Base-by-base conservation (phyloP, 2,329 filamentous ascomycete species). In the Phaeomoniella chlamydospora region DNA sequence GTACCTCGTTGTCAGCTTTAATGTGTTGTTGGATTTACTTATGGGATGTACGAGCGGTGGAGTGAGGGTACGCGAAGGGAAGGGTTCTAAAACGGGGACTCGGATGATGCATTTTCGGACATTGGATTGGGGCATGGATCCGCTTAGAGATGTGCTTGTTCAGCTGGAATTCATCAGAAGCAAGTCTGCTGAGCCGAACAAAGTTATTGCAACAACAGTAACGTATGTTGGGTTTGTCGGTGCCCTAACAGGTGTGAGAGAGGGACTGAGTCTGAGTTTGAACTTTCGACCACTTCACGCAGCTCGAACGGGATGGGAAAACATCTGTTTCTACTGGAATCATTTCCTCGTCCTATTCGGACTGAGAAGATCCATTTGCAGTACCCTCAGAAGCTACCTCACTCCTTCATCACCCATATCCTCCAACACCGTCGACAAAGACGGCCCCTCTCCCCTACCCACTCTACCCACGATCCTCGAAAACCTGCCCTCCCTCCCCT, bases 41-140 rank as follows among this genome's bases (percentile, higher is more conserved):
- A 67, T 80, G 54, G 76, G 75, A 2, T 80, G 77, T 48, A 79
- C 75, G 1, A 77, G 71, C 41, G 70, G 71, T 15, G 70, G 61
- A 12, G 55, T 53, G 2, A 47, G 48, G 29, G 43, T 43, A 3
- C 37, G 44, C 19, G 40, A 46, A 15, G 18, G 31, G 10, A 40
- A 41, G 4, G 39, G 45, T 11, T 39, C 37, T 4, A 36, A 37
- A 13, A 39, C 35, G 1, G 35, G 42, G 29, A 41, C 45, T 4
- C 52, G 41, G 39, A 56, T 58, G 51, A 39, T 58, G 9, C 51
- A 55, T 47, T 63, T 62, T 40, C 49, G 60, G 2, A 63, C 58
- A 2, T 45, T 73, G 12, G 69, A 73, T 40, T 72, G 68, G 68
- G 58, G 53, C 0, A 72, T 73, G 69, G 61, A 70, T 35, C 46